Evolutionary conservation across 768 basidiomycete genomes (phyloP).

Genomic region (Imleria badia): DNA sequence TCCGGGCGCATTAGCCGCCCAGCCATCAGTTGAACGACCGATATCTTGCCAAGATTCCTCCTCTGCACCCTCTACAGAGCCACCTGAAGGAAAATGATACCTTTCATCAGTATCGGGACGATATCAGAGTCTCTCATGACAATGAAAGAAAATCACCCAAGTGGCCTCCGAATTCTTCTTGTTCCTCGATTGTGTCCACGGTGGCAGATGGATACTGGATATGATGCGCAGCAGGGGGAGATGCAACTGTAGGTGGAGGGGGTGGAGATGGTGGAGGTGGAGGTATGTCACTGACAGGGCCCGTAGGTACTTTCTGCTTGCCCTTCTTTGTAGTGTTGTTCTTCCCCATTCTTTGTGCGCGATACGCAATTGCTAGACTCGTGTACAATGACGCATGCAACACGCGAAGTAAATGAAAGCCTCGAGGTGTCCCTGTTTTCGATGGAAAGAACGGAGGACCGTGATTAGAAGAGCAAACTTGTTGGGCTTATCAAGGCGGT

Average conservation of each 20-base stretch:
- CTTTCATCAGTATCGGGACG: conserved; percentile 8
- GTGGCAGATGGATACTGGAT: conserved; percentile 17
- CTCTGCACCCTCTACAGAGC: conserved; percentile 14
- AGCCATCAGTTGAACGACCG: conserved; percentile 26
- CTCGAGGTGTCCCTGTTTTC: conserved; percentile 22
- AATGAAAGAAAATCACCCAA: conserved; percentile 18
- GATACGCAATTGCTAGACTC: conserved; percentile 18
- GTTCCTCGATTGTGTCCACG: conserved; percentile 29
- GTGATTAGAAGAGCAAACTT: conserved; percentile 4
- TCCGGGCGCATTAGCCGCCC: conserved; percentile 24
- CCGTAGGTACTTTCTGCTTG: conserved; percentile 30
- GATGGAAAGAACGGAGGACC: conserved; percentile 8
- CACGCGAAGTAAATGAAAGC: conserved; percentile 32
- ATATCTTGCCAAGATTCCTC: conserved; percentile 30
- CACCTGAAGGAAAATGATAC: conserved; percentile 15
- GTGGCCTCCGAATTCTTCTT: conserved; percentile 20
- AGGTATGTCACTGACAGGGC: conserved; percentile 4
- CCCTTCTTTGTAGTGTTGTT: conserved; percentile 31
- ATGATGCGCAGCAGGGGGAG: conserved; percentile 28
- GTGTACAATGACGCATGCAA: conserved; percentile 28
- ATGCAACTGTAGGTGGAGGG: conserved; percentile 8
- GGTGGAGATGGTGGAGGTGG: conserved; percentile 14
- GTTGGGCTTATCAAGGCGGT: conserved; percentile 13
- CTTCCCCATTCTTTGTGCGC: conserved; percentile 29
- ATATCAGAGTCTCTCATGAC: background rate